Conservation (phyloP, 345 rosid species). For the Salix brachista region DNA sequence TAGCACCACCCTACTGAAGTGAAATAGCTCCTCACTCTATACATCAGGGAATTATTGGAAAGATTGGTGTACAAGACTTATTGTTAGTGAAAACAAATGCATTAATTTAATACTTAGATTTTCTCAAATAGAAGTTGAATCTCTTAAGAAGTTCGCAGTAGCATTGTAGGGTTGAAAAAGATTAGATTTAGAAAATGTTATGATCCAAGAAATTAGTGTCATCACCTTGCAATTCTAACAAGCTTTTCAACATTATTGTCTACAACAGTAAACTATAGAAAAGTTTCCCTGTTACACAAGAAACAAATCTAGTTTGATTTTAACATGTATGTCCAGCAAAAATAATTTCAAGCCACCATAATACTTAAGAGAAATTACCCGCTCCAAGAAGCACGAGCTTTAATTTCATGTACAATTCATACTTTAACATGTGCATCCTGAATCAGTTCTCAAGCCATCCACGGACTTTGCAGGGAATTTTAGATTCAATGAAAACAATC, state of each 20-base stretch:
- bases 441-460: background rate
- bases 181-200: background rate
- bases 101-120: background rate
- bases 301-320: background rate
- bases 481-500: conserved; percentile 7
- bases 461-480: background rate
- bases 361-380: background rate
- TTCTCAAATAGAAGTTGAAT: background rate
- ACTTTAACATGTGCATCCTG: conserved; percentile 9
- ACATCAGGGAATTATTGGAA: background rate
- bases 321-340: background rate
- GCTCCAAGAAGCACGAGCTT: background rate
- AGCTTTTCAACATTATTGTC: background rate
- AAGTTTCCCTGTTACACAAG: background rate
- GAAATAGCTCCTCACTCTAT: background rate
- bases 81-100: background rate
- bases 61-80: background rate
- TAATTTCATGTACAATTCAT: background rate
- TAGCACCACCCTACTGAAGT: background rate
- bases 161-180: background rate
- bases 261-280: background rate
- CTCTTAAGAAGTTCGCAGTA: background rate
- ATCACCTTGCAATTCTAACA: background rate
- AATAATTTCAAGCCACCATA: background rate
- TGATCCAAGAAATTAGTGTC: background rate